Percentiles rank a stretch among this genome's conserved stretches.
Evolutionary conservation across 768 basidiomycete genomes (phyloP).

Genomic region (Xanthoconium purpureum): DNA sequence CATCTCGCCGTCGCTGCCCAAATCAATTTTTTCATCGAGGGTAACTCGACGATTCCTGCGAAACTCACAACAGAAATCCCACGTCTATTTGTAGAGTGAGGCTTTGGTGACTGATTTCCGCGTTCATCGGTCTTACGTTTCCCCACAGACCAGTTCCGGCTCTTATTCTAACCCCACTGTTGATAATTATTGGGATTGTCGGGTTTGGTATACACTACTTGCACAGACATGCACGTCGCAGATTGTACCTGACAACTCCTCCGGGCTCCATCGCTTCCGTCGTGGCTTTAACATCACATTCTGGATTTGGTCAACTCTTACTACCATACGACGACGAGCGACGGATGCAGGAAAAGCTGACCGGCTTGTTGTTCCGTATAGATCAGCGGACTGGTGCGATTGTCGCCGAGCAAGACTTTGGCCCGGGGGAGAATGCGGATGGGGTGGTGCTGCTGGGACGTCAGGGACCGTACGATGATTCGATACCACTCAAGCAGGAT

Average conservation of each 20-base stretch:
- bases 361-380: conserved; percentile 50
- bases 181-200: conserved; percentile 47
- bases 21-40: conserved; percentile 53
- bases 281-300: conserved; percentile 54
- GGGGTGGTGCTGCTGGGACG: conserved; percentile 14
- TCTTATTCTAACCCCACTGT: conserved; percentile 46
- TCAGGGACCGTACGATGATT: conserved; percentile 6
- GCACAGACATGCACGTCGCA: conserved; percentile 45
- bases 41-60: conserved; percentile 39
- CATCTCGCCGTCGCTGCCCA: conserved; percentile 58
- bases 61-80: conserved; percentile 40
- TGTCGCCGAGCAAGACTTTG: conserved; percentile 47
- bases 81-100: conserved; percentile 60
- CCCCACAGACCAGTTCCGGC: conserved; percentile 48
- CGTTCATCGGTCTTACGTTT: conserved; percentile 1
- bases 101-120: neutral
- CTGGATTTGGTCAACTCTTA: conserved; percentile 60
- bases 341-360: conserved; percentile 46
- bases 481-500: neutral
- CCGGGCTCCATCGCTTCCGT: conserved; percentile 61
- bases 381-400: conserved; percentile 62
- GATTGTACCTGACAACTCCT: conserved; percentile 48
- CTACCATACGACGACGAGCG: conserved; percentile 52
- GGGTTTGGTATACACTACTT: conserved; percentile 47
- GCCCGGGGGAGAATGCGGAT: conserved; percentile 3